Conservation (phyloP, 257 asterid genomes). For the Lavandula angustifolia region DNA sequence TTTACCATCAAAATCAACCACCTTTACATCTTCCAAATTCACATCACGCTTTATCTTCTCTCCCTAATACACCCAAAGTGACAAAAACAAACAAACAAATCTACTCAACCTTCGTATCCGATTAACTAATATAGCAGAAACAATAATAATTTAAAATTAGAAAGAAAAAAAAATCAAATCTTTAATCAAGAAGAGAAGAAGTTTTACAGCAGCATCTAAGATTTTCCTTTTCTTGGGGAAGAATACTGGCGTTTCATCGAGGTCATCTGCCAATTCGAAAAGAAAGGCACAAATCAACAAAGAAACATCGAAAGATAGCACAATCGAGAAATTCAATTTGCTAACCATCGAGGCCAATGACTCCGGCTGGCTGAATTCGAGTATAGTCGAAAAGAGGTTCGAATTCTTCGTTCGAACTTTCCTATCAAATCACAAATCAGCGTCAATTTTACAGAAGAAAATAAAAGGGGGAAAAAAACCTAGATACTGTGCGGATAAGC, state of each 20-base stretch:
- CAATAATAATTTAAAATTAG: too few relatives aligned
- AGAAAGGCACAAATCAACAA: constrained; percentile 12
- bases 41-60: constrained; percentile 41
- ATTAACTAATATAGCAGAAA: constrained; percentile 1
- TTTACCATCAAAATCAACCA: constrained; percentile 47
- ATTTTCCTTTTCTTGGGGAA: constrained; percentile 51
- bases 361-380: constrained; percentile 68
- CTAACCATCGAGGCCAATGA: constrained; percentile 59
- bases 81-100: neutral
- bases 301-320: neutral
- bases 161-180: constrained; percentile 4
- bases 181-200: neutral
- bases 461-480: constrained; percentile 26
- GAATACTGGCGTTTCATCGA: constrained; percentile 52
- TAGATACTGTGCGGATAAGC: constrained; percentile 5
- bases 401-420: constrained; percentile 64
- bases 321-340: neutral
- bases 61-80: constrained; percentile 42
- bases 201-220: constrained; percentile 45
- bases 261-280: constrained; percentile 58
- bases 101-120: constrained; percentile 23
- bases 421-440: constrained; percentile 38
- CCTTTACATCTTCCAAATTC: constrained; percentile 38
- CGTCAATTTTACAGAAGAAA: constrained; percentile 12
- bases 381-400: constrained; percentile 94